These are phyloP conservation scores for Penicillium glabrum DNA, from an alignment of 2,329 filamentous ascomycete species.

Conservation along the genomic window DNA sequence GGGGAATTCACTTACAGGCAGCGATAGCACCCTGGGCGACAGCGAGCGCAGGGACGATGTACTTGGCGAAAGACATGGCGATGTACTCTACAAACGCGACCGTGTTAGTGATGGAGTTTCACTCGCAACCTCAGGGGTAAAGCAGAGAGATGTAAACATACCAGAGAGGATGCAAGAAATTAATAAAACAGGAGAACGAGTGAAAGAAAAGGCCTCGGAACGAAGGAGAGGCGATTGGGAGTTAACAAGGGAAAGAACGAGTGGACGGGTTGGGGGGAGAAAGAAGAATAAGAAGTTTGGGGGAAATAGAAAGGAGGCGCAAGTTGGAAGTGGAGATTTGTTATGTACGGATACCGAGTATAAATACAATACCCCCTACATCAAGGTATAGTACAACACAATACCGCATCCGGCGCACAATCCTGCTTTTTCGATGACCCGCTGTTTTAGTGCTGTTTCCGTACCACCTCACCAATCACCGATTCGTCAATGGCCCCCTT, in stretches of 20 bases:
- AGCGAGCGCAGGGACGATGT: constrained; percentile 58
- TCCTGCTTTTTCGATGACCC: constrained; percentile 11
- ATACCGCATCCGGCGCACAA: constrained; percentile 3
- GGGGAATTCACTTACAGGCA: constrained; percentile 26
- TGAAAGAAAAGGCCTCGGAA: constrained; percentile 25
- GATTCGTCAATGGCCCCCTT: constrained; percentile 7
- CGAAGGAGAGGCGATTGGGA: constrained; percentile 26
- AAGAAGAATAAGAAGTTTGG: constrained; percentile 38
- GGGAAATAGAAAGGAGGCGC: constrained; percentile 30
- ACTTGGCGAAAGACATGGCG: constrained; percentile 55
- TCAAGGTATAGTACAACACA: constrained; percentile 7
- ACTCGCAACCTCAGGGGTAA: constrained; percentile 9
- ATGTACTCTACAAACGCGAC: constrained; percentile 6
- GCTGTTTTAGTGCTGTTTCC: constrained; percentile 7
- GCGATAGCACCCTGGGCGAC: constrained; percentile 54
- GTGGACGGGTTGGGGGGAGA: constrained; percentile 29
- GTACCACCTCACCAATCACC: constrained; percentile 1
- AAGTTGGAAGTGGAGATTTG: constrained; percentile 24
- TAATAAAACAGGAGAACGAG: constrained; percentile 32
- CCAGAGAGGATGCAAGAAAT: constrained; percentile 23
- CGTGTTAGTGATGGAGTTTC: constrained; percentile 5
- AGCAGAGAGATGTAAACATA: constrained; percentile 13
- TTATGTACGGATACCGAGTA: constrained; percentile 13
- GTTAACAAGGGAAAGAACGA: constrained; percentile 27
- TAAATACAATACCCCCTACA: constrained; percentile 14